Conservation (phyloP, 805 yeast species). For the Nakazawaea anatomiae region DNA sequence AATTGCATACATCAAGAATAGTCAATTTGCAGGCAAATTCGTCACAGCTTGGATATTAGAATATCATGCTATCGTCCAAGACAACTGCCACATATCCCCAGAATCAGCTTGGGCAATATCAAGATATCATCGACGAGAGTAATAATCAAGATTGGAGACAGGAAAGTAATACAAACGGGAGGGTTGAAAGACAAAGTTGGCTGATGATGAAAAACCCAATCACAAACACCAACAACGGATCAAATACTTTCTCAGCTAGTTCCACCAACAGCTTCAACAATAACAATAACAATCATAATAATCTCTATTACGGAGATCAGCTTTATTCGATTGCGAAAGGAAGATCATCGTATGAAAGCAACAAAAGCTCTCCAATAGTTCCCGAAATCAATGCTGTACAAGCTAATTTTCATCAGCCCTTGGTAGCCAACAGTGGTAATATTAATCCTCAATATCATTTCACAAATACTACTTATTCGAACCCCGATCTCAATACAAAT, state of each 20-base stretch:
- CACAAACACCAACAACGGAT: neutral
- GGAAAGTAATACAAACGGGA: neutral
- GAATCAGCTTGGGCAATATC: neutral
- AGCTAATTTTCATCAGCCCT: neutral
- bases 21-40: no score
- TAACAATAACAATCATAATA: neutral
- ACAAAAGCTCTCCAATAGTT: neutral
- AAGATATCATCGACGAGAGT: conserved; percentile 1
- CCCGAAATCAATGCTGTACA: no score
- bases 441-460: neutral
- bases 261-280: neutral
- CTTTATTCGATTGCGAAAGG: neutral
- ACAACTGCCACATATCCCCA: neutral
- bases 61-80: neutral
- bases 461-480: neutral
- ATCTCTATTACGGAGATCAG: neutral
- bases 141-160: neutral
- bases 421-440: no score
- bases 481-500: no score
- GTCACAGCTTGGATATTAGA: no score
- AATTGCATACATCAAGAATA: no score
- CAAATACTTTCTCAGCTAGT: neutral
- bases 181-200: conserved; percentile 1
- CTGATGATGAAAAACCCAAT: neutral
- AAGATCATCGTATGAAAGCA: neutral